Conservation (phyloP, 495 filamentous ascomycete genomes). For the Tuber melanosporum region DNA sequence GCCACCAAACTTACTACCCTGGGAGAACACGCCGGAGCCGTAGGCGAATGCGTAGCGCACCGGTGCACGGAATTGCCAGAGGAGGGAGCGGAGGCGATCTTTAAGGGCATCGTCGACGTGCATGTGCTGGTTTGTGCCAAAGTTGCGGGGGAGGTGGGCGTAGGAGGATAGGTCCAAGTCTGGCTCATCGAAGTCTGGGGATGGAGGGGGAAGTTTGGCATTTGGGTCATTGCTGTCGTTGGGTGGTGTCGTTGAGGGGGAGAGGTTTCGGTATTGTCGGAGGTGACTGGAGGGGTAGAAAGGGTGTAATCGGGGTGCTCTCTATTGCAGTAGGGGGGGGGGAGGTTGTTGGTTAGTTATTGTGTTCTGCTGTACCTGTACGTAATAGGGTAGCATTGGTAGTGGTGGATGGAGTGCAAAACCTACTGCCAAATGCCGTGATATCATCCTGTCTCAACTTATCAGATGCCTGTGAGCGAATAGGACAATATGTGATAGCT, state of each 20-base stretch:
- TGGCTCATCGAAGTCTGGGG: conserved; percentile 25
- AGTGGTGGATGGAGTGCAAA: background rate
- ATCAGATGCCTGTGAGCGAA: background rate
- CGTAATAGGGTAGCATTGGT: background rate
- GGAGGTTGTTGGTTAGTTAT: background rate
- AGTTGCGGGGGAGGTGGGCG: conserved; percentile 8
- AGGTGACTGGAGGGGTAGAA: conserved; percentile 13
- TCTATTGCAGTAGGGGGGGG: background rate
- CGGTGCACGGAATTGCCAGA: conserved; percentile 88
- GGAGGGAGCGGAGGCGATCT: conserved; percentile 74
- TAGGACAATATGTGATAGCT: background rate
- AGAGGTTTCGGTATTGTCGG: conserved; percentile 20
- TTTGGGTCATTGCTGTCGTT: conserved; percentile 5
- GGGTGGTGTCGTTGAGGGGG: conserved; percentile 7
- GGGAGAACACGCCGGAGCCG: conserved; percentile 91
- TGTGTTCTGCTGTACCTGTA: background rate
- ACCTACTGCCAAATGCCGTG: background rate
- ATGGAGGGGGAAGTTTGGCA: conserved; percentile 20
- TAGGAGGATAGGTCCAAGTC: conserved; percentile 6
- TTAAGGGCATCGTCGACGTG: conserved; percentile 90
- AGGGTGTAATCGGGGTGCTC: background rate
- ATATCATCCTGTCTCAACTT: background rate
- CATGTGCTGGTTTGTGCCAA: conserved; percentile 89
- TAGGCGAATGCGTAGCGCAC: conserved; percentile 96
- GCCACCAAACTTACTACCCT: conserved; percentile 55